Base-by-base conservation (phyloP, 164 flowering plant species). In the Macadamia tetraphylla region DNA sequence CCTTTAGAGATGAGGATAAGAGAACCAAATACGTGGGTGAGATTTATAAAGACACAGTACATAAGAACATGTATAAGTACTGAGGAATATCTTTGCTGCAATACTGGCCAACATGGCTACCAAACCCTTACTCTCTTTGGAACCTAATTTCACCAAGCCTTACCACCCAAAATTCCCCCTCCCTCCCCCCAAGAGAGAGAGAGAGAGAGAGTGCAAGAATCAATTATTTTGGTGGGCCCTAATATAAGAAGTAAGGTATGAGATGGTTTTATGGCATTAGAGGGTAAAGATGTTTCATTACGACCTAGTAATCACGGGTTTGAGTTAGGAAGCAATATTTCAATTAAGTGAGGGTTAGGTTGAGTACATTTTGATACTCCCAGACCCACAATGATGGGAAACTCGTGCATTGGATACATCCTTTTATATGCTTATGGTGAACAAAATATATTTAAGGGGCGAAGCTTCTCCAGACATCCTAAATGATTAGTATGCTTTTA, bases 81-180 rank as follows among this genome's bases (percentile, higher is more conserved):
- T 63, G 56, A 18, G 66, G 30, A 48, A 48, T 56, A 63, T 63
- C 56, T 23, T 63, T 46, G 56, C 56, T 29, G 56, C 56, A 29
- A 63, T n/a, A 23, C 40, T 63, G 66, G 29, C 66, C 40, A 46
- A 29, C 55, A 63, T 63, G 40, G 40, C 56, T 48, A 63, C 66
- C 66, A n/a, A 29, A 52, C 46, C 29, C n/a, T 23, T 23, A 63
- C 32, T 29, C 13, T 48, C 15, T 46, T 23, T 62, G 65, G 65
- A 15, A 42, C 65, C 65, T 40, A 62, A 42, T 18, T 51, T 3
- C 13, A 15, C 55, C 17, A 51, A 51, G 13, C 55, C 55, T 51
- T 15, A 6, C 13, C 3, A 51, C 17, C 17, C 9, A 51, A 17
- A 18, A 40, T 43, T 9, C 9, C 9, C 9, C 48, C 9, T 43